Evolutionary conservation across 805 yeast species (phyloP), one percentile per base, ranked within the genome.

Genomic region (Myxozyma lipomycoides): DNA sequence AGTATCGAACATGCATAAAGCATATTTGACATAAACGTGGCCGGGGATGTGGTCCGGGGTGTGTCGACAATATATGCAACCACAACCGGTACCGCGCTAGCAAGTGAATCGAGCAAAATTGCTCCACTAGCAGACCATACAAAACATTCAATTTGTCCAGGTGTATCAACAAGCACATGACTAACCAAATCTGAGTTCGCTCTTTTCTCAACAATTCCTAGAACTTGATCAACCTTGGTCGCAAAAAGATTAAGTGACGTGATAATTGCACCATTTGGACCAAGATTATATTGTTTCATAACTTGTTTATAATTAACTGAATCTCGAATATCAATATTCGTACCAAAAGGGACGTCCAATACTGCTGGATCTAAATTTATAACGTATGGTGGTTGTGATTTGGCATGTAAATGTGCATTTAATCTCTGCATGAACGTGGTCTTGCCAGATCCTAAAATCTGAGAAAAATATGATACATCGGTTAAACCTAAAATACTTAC

Each of bases 201-300:
- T 60, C 91, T 79, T 64, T 89, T 88, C 63, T 89, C 95, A 19
- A 91, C 85, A 35, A 93, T 73, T 35, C 78, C 77, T 43, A 93
- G 82, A 3, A 93, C 97, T 70, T 93, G 98, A 67, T 93, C 99
- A 51, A 93, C 88, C 69, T 93, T 93, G 12, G 99, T 93, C 43
- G 96, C 75, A 65, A 93, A 93, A 45, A 93, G 72, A 65, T 93
- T 93, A 55, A 93, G 74, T 19, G 96, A 87, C 0, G 98, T 93
- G 58, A 95, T 96, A 65, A 93, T 93, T 1, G 98, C 98, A 50
- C 99, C 99, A 65, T 93, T 93, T 12, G 99, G 99, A 0, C 99
- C 99, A 51, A 93, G 69, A 51, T 86, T 84, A 66, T 91, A 87
- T 65, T 90, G 90, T 61, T 89, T 93, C 98, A 91, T 93, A 40